Conservation (phyloP, 257 asterid species). For the Ballota nigra region DNA sequence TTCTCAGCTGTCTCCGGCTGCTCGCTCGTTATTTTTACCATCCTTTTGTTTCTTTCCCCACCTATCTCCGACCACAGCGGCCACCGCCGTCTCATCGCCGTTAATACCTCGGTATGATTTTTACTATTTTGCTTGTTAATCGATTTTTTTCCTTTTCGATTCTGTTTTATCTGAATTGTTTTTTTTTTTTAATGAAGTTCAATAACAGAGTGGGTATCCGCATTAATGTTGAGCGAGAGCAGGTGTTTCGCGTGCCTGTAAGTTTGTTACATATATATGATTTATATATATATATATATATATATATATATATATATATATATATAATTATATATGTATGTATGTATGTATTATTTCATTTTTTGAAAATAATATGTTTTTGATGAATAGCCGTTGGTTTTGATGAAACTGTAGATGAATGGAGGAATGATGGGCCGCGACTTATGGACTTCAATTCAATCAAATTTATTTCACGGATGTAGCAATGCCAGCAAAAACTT, state of each 20-base stretch:
- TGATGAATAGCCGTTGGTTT: constrained; percentile 2
- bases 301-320: no score
- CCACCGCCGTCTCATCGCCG: constrained; percentile 19
- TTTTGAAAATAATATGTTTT: neutral
- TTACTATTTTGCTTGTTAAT: neutral
- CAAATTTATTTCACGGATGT: constrained; percentile 53
- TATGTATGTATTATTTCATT: neutral
- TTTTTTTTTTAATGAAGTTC: constrained; percentile 27
- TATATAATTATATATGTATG: no score
- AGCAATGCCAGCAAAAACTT: constrained; percentile 48
- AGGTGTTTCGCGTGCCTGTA: constrained; percentile 58
- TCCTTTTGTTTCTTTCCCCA: constrained; percentile 46
- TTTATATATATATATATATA: no score
- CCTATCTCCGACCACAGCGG: constrained; percentile 24
- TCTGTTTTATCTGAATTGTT: neutral
- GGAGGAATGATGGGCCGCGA: constrained; percentile 44
- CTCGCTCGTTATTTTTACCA: constrained; percentile 39
- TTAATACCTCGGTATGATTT: constrained; percentile 27
- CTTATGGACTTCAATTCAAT: constrained; percentile 53
- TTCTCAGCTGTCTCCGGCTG: constrained; percentile 41
- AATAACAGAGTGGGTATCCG: constrained; percentile 21
- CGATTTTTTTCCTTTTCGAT: neutral
- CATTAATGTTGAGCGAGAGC: constrained; percentile 34
- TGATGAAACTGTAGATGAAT: constrained; percentile 38
- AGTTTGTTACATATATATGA: constrained; percentile 20